Base-by-base conservation (phyloP, 768 basidiomycete species). In the Russula ochroleuca region DNA sequence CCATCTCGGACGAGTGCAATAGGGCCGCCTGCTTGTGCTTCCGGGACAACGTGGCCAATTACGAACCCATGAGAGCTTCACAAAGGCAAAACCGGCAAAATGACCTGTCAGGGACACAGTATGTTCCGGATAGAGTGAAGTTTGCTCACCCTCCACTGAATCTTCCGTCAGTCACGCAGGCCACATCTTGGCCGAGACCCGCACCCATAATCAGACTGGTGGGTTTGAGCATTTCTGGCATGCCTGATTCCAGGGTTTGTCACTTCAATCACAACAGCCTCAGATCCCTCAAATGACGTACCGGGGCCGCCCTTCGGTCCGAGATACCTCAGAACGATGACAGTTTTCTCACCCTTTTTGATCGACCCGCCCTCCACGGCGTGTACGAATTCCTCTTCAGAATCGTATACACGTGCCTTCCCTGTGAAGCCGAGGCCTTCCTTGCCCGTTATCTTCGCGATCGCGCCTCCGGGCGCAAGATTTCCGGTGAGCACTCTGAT, bases 161-260 rank as follows among this genome's bases (percentile, higher is more conserved):
- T 68, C 97, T 86, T 56, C 97, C 97, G 76, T 99, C 96, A 19
- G 97, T 99, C 68, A 99, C 76, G 75, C 93, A 98, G 43, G 96
- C 96, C 54, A 98, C 97, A 69, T 98, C 96, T 68, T 89, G 79
- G 13, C 97, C 97, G 13, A 98, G 81, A 13, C 97, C 97, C 14
- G 97, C 97, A 60, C 97, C 97, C 92, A 99, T 98, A 75, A 99
- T 94, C 71, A 98, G 74, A 78, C 92, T 92, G 37, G 96, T 98
- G 28, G 95, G 95, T 74, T 98, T 98, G 63, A 98, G 81, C 97
- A 99, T 99, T 79, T 99, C 97, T 55, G 94, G 96, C 96, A 99
- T 99, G 67, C 94, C 94, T 89, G 72, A 47, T 31, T 54, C 40
- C 56, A 60, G 61, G n/a, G 50, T 60, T 61, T 55, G 59, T 25